Evolutionary conservation across 441 rosid genomes (phyloP).

Genomic region (Erysimum cheiri): DNA sequence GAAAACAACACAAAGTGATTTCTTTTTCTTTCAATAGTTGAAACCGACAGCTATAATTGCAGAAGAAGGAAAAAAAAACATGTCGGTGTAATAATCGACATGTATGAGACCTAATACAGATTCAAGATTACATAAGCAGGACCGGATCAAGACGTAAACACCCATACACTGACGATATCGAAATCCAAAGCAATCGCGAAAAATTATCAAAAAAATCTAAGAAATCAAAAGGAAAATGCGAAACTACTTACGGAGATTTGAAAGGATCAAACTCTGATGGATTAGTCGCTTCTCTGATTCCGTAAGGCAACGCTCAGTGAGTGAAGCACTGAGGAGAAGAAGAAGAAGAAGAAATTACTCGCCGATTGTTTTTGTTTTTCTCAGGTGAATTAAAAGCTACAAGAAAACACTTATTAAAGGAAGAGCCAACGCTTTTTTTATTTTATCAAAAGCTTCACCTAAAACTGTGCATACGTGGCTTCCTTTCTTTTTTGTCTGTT

Average conservation of each 20-base stretch:
- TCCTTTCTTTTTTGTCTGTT: not conserved
- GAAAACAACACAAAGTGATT: not conserved
- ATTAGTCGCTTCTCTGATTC: slow-evolving; percentile 33
- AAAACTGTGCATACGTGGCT: slow-evolving; percentile 18
- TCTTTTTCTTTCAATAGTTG: not conserved
- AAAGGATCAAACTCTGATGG: not conserved
- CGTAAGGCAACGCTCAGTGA: slow-evolving; percentile 16
- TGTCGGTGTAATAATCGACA: slow-evolving; percentile 27
- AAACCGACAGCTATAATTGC: slow-evolving; percentile 24
- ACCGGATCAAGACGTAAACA: slow-evolving; percentile 23
- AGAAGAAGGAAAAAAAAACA: not conserved
- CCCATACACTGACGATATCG: not conserved
- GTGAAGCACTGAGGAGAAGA: slow-evolving; percentile 1
- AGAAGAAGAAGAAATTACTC: not conserved
- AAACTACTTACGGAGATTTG: slow-evolving; percentile 28
- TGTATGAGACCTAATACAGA: too few species aligned
- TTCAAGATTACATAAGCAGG: not conserved
- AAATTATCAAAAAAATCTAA: not conserved
- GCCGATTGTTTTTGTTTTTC: slow-evolving; percentile 22
- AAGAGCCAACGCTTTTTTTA: not conserved
- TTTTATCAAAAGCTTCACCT: slow-evolving; percentile 5
- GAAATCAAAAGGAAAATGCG: not conserved
- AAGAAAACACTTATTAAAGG: too few species aligned
- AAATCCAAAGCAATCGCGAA: slow-evolving; percentile 16
- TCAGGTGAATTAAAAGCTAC: not conserved